A percentile compares a stretch with the other conserved stretches of the same genome.
These are phyloP conservation scores for Stylonectria norvegica DNA, from an alignment of 2,329 filamentous ascomycete genomes.

Conservation along the genomic window DNA sequence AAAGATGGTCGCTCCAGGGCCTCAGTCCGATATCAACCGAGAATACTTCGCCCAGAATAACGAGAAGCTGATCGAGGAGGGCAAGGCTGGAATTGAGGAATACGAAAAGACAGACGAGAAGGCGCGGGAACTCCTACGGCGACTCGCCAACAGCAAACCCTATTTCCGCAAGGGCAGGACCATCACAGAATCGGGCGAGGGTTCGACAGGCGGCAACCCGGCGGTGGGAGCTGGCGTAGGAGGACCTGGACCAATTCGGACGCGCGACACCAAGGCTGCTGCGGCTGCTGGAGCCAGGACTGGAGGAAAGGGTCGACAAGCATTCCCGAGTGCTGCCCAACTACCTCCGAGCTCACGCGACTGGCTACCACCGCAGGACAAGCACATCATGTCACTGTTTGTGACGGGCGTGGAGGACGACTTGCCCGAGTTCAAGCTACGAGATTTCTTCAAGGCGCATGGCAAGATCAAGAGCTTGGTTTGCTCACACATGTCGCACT, in stretches of 20 bases:
- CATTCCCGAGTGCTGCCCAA: slow-evolving; percentile 68
- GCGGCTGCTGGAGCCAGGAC: slow-evolving; percentile 47
- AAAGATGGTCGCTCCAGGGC: slow-evolving; percentile 95
- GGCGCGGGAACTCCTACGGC: slow-evolving; percentile 78
- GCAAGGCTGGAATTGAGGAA: slow-evolving; percentile 76
- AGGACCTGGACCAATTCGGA: slow-evolving; percentile 76
- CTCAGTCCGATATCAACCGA: slow-evolving; percentile 86
- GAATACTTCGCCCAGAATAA: slow-evolving; percentile 98
- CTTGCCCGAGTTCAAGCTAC: slow-evolving; percentile 84
- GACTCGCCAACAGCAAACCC: slow-evolving; percentile 86
- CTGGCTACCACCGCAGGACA: slow-evolving; percentile 78
- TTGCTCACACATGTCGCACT: slow-evolving; percentile 95
- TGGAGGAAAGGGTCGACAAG: slow-evolving; percentile 45
- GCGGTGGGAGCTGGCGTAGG: slow-evolving; percentile 55
- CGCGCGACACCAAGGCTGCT: slow-evolving; percentile 59
- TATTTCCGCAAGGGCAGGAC: slow-evolving; percentile 87
- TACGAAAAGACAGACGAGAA: slow-evolving; percentile 98
- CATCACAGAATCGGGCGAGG: slow-evolving; percentile 46
- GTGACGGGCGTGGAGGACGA: slow-evolving; percentile 96
- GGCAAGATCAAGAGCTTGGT: slow-evolving; percentile 90
- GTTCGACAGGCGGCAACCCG: slow-evolving; percentile 42
- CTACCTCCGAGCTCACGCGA: slow-evolving; percentile 80
- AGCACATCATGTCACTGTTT: slow-evolving; percentile 87
- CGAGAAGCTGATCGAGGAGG: slow-evolving; percentile 91
- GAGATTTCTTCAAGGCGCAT: slow-evolving; percentile 83